These are phyloP conservation scores for Talaromyces rugulosus DNA, from an alignment of 2,329 filamentous ascomycete species.

Conservation along the genomic window DNA sequence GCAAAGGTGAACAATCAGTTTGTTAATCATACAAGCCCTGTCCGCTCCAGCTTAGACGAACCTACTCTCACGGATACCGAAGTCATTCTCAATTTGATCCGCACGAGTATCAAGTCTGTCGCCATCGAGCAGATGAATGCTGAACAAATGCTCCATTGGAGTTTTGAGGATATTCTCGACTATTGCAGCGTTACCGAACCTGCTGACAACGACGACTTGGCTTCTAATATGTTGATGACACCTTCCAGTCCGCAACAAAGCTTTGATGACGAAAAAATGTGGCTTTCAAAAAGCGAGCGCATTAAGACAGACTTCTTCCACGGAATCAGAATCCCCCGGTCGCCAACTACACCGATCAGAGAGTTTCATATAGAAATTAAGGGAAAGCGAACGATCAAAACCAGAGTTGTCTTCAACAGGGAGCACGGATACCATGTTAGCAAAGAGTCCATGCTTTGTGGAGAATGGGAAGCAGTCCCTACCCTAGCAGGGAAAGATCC, in stretches of 20 bases:
- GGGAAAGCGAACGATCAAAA: constrained; percentile 53
- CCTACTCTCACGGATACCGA: neutral
- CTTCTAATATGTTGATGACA: neutral
- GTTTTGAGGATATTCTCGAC: constrained; percentile 29
- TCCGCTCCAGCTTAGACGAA: neutral
- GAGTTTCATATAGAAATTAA: constrained; percentile 37
- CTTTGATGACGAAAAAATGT: constrained; percentile 48
- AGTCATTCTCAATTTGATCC: constrained; percentile 27
- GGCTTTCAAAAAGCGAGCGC: constrained; percentile 54
- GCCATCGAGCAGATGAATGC: constrained; percentile 50
- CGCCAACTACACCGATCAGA: constrained; percentile 19
- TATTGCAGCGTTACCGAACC: constrained; percentile 12
- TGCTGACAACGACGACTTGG: neutral
- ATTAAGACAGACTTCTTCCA: constrained; percentile 57
- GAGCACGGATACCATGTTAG: constrained; percentile 52
- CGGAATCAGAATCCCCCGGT: constrained; percentile 42
- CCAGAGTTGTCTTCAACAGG: constrained; percentile 50
- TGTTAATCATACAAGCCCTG: constrained; percentile 15
- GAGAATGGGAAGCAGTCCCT: constrained; percentile 52
- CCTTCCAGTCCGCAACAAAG: neutral
- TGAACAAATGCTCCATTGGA: constrained; percentile 56
- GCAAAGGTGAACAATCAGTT: constrained; percentile 58
- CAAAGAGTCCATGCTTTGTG: constrained; percentile 53
- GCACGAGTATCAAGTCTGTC: constrained; percentile 52
- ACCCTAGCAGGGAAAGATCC: neutral